Evolutionary conservation across 129 eudicot genomes (phyloP).

Genomic region (Ambrosia trifida): DNA sequence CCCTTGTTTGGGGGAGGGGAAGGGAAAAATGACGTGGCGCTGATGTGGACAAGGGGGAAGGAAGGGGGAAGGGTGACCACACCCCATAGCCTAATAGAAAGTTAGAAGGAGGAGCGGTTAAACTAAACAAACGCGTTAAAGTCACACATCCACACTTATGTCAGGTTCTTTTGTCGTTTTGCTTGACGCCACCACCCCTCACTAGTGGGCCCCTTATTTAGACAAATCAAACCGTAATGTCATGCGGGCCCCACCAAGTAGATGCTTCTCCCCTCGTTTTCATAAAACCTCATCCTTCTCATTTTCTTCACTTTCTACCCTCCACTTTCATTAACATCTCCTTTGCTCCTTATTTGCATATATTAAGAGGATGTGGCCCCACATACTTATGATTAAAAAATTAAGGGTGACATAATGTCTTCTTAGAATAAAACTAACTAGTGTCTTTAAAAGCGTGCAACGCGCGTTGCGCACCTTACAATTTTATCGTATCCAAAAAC

Average conservation of each 20-base stretch:
- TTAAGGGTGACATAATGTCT: no score
- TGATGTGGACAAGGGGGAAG: no score
- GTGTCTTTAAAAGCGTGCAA: no score
- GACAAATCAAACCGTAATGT: conserved; percentile 18
- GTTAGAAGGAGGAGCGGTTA: not conserved
- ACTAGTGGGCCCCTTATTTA: conserved; percentile 23
- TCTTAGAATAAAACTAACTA: no score
- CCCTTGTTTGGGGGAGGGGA: no score
- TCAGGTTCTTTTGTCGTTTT: conserved; percentile 32
- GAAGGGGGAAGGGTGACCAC: no score
- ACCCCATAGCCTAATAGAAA: no score
- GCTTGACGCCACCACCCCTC: conserved; percentile 8
- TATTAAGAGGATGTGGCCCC: no score
- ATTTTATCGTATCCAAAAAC: no score
- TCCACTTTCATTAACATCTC: not conserved
- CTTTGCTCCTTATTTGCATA: not conserved
- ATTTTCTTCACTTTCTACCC: conserved; percentile 13
- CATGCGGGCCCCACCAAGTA: conserved; percentile 14
- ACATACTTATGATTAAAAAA: no score
- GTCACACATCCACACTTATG: conserved; percentile 23
- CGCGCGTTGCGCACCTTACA: no score
- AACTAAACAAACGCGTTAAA: conserved; percentile 16
- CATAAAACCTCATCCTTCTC: conserved; percentile 6
- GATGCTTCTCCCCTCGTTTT: conserved; percentile 22
- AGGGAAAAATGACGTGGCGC: no score